Base-by-base conservation (phyloP, 768 basidiomycete species). In the Serendipita sp. region DNA sequence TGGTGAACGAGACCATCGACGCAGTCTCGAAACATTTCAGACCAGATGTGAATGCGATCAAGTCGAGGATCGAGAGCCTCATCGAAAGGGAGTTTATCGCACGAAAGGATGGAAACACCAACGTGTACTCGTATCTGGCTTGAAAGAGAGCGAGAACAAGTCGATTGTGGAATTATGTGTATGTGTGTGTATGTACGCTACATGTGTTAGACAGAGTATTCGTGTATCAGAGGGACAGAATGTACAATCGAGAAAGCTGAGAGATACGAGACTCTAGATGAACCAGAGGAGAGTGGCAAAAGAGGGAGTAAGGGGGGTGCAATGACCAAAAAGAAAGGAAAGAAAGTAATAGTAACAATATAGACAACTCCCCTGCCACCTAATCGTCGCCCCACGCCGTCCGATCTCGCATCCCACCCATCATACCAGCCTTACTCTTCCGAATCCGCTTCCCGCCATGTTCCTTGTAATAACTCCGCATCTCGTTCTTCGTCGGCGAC, bases 11-110 rank as follows among this genome's bases (percentile, higher is more conserved):
- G 68, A 89, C 90, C 8, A 84, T 96, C 65, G 85, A 89, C 18
- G 86, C 91, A 28, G 90, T 98, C 56, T 88, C 86, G 74, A 84
- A 77, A 45, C 88, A 94, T 70, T 98, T 97, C 73, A 80, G 83
- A 64, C 94, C 94, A 51, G 84, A 86, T 66, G 86, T 95, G 30
- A 79, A 80, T 66, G 80, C 81, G 71, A 93, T 97, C 76, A 97
- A 97, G 79, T 82, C 83, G 72, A 78, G 89, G 65, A 83, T 96
- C 68, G 85, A 87, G 69, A 79, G 80, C 44, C 73, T 96, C 68
- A 89, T 96, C 64, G 93, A 96, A 68, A 78, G 80, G 36, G 75
- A 76, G 68, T 74, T 73, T 69, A 69, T 74, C 28, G 8, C 18
- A 38, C 56, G 56, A 23, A 60, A 60, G 18, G 56, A 60, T 30